phyloP scores from a whole-genome alignment of 108 stramenopile species.

The Seminavis robusta region DNA sequence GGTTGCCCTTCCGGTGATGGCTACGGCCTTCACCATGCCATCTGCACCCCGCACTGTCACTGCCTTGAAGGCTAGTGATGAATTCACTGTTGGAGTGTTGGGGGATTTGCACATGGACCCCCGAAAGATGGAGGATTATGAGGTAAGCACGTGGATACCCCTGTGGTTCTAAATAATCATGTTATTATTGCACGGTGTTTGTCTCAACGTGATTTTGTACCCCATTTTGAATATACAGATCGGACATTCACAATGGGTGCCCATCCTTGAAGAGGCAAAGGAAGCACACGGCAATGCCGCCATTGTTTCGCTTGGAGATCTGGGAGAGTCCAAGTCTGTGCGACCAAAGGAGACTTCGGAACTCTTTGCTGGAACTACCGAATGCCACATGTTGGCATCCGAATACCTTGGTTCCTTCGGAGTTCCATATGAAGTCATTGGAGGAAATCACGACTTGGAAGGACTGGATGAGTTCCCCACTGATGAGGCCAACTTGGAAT shows the following conservation, averaged over 20 bases:
- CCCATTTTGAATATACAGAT: no score
- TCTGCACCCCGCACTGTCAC: no score
- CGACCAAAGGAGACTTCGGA: slow-evolving; percentile 13
- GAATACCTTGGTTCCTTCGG: slow-evolving; percentile 36
- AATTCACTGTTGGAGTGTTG: slow-evolving; percentile 57
- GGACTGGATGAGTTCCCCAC: slow-evolving; percentile 91
- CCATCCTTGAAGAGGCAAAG: slow-evolving; percentile 61
- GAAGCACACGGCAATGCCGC: slow-evolving; percentile 41
- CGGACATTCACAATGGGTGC: slow-evolving; percentile 40
- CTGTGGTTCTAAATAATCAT: no score
- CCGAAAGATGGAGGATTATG: slow-evolving; percentile 74
- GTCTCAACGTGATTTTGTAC: no score
- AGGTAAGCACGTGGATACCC: no score
- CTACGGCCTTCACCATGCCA: no score
- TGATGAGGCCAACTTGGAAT: slow-evolving; percentile 79
- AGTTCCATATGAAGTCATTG: slow-evolving; percentile 37
- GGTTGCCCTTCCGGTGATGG: no score
- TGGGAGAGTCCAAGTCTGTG: slow-evolving; percentile 30
- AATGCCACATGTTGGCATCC: slow-evolving; percentile 23
- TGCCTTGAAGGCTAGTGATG: no score
- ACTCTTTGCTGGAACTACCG: slow-evolving; percentile 45
- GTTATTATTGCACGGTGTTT: no score
- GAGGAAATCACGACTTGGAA: slow-evolving; percentile 80
- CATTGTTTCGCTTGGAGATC: slow-evolving; percentile 47
- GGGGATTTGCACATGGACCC: slow-evolving; percentile 88